Conservation (phyloP, 768 basidiomycete genomes). For the Lentinula guzmanii region DNA sequence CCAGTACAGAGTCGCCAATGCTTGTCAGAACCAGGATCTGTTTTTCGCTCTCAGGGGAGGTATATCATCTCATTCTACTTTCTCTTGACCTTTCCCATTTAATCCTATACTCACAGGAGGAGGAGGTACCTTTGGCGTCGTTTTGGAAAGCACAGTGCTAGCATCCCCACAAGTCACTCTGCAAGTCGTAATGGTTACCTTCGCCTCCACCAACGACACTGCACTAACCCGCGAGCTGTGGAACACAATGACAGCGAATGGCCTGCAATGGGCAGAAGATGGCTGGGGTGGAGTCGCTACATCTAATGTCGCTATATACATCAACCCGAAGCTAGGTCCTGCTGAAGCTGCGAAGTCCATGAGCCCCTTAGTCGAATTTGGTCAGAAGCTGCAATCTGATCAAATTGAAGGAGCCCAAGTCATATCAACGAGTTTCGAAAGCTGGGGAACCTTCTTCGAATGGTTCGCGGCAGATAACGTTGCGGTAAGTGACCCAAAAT, state of each 20-base stretch:
- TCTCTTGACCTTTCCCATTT: not conserved
- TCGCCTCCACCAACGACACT: conserved; percentile 9
- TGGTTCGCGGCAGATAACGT: conserved; percentile 28
- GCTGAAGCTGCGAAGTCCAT: conserved; percentile 34
- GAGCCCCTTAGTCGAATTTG: conserved; percentile 33
- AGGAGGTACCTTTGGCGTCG: conserved; percentile 43
- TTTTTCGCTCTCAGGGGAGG: conserved; percentile 50
- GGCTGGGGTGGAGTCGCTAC: conserved; percentile 17
- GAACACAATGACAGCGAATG: conserved; percentile 16
- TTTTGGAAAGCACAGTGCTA: conserved; percentile 22
- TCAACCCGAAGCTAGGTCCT: conserved; percentile 36
- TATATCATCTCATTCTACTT: conserved; percentile 2
- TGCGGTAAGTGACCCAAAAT: conserved; percentile 22
- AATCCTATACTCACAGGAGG: conserved; percentile 21
- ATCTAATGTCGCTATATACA: conserved; percentile 24
- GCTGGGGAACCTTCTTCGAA: conserved; percentile 33
- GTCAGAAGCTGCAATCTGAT: conserved; percentile 4
- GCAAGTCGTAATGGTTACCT: conserved; percentile 15
- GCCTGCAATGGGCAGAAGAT: conserved; percentile 19
- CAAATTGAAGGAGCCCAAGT: conserved; percentile 16
- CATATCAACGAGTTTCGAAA: conserved; percentile 33
- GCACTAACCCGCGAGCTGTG: conserved; percentile 16
- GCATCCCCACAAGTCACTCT: conserved; percentile 17
- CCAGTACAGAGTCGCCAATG: conserved; percentile 34
- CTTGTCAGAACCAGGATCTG: conserved; percentile 43